Percentiles rank a stretch among this genome's conserved stretches.
These are phyloP conservation scores for Cornus florida DNA, from an alignment of 148 eudicot genomes.

Conservation along the genomic window DNA sequence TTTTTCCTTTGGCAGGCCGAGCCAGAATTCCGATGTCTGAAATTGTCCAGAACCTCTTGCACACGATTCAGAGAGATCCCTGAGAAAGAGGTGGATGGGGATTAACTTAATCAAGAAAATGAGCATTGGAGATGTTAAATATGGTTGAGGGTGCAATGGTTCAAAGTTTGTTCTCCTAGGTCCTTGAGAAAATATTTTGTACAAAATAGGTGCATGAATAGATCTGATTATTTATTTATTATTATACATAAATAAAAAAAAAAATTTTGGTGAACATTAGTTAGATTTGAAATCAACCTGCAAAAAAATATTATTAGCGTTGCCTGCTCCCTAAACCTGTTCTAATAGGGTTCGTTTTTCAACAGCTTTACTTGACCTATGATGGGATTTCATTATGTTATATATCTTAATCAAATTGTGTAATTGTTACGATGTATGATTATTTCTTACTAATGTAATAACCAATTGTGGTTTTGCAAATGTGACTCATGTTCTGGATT, in stretches of 20 bases:
- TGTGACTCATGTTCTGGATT: neutral
- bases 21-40: conserved; percentile 98
- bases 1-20: conserved; percentile 49
- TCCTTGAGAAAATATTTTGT: neutral
- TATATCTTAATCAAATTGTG: conserved; percentile 1
- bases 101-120: neutral
- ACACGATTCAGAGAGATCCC: conserved; percentile 54
- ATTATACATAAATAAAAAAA: too few relatives aligned
- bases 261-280: too few relatives aligned
- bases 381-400: neutral
- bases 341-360: neutral
- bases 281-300: neutral
- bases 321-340: neutral
- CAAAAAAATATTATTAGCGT: neutral
- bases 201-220: neutral
- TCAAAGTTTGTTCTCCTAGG: neutral
- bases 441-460: neutral
- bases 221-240: too few relatives aligned
- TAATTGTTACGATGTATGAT: conserved; percentile 2
- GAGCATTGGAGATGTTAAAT: neutral
- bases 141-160: neutral
- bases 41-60: conserved; percentile 69
- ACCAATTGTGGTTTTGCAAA: neutral
- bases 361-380: neutral
- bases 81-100: neutral